phyloP scores from a whole-genome alignment of 2,329 filamentous ascomycete genomes.

The Trichoderma endophyticum region DNA sequence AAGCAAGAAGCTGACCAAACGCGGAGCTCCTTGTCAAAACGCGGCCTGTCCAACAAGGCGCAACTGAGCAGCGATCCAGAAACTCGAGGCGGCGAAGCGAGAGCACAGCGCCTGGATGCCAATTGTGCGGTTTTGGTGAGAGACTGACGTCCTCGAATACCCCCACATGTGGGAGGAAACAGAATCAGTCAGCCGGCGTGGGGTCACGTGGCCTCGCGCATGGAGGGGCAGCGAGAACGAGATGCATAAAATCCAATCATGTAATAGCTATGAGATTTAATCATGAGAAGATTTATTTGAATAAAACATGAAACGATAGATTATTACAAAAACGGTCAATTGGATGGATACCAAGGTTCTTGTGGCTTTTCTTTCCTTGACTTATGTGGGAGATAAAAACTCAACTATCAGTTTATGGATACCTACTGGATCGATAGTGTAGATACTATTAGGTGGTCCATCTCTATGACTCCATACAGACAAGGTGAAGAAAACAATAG shows the following conservation, averaged over 20 bases:
- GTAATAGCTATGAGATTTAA: neutral
- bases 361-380: neutral
- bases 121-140: conserved; percentile 13
- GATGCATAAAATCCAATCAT: neutral
- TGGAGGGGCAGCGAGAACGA: neutral
- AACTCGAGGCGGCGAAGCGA: conserved; percentile 12
- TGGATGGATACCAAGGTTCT: neutral
- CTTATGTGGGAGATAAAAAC: neutral
- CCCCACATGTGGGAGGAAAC: conserved; percentile 13
- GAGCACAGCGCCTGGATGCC: conserved; percentile 8
- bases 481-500: neutral
- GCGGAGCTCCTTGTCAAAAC: neutral
- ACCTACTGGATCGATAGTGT: neutral
- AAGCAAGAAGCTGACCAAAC: conserved; percentile 21
- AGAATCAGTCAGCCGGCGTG: conserved; percentile 15
- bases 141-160: conserved; percentile 20
- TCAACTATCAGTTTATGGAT: neutral
- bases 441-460: neutral
- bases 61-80: conserved; percentile 16
- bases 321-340: neutral
- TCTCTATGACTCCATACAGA: neutral
- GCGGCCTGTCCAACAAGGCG: conserved; percentile 2
- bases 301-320: neutral
- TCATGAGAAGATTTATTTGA: neutral
- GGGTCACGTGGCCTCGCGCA: conserved; percentile 11